These are phyloP conservation scores for Phytopythium oedochilum DNA, from an alignment of 352 stramenopile genomes.

Conservation along the genomic window DNA sequence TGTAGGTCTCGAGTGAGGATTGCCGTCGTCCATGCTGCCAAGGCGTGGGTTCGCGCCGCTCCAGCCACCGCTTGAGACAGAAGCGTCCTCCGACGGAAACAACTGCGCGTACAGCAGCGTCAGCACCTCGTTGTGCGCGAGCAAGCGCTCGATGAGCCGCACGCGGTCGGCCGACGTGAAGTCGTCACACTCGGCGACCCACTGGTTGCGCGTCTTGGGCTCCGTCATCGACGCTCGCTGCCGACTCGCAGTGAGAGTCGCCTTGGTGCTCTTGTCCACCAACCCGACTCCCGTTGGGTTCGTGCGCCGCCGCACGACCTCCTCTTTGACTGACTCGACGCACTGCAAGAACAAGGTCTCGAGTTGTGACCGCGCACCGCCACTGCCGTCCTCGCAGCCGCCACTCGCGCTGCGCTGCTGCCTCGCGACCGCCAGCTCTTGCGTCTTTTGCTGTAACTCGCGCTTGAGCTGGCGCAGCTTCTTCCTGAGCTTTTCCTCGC, in stretches of 20 bases:
- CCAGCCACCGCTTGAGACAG: neutral
- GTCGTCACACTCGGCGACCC: conserved; percentile 52
- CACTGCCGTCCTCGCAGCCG: conserved; percentile 12
- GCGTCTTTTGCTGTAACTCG: conserved; percentile 61
- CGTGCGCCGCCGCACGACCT: conserved; percentile 43
- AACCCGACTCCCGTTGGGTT: neutral
- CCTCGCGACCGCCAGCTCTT: conserved; percentile 35
- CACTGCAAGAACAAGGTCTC: conserved; percentile 81
- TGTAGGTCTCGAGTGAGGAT: neutral
- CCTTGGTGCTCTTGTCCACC: neutral
- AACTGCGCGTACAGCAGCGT: conserved; percentile 67
- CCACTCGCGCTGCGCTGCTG: conserved; percentile 30
- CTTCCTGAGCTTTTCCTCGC: conserved; percentile 64
- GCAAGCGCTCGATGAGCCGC: conserved; percentile 65
- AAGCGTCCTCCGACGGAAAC: conserved; percentile 39
- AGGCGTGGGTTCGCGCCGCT: neutral
- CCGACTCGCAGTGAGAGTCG: neutral
- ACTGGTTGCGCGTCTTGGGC: conserved; percentile 14
- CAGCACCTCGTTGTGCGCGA: conserved; percentile 80
- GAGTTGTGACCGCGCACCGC: conserved; percentile 36
- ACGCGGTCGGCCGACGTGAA: conserved; percentile 65
- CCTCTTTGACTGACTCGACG: conserved; percentile 79
- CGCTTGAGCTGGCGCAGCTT: conserved; percentile 64
- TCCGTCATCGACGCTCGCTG: neutral
- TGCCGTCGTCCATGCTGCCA: neutral